phyloP scores from a whole-genome alignment of 208 protist genomes.

The Phytomonas sp. region DNA sequence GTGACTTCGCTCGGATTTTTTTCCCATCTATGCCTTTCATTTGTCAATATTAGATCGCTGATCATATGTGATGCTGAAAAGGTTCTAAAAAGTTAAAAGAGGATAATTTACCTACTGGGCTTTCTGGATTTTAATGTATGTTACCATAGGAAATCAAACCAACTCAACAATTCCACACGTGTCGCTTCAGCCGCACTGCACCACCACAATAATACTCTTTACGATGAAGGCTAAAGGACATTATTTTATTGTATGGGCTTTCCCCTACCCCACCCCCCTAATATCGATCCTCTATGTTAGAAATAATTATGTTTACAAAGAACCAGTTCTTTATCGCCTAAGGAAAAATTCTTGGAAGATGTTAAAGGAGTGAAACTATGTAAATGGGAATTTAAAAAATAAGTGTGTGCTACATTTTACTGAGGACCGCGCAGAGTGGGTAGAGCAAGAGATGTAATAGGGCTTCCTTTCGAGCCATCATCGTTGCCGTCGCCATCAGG shows the following conservation, averaged over 20 bases:
- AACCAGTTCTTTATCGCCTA: neutral
- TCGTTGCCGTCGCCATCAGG: constrained; percentile 59
- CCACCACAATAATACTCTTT: neutral
- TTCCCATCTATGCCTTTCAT: neutral
- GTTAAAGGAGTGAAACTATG: neutral
- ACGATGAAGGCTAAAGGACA: neutral
- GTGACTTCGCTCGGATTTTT: neutral
- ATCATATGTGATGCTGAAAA: neutral
- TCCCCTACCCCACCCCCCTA: neutral
- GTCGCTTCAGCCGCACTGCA: neutral
- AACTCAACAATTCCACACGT: neutral
- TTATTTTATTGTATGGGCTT: neutral
- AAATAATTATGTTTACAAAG: neutral
- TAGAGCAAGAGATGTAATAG: constrained; percentile 59
- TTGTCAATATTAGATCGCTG: neutral
- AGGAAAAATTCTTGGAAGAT: neutral
- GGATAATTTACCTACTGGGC: neutral
- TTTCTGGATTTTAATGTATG: neutral
- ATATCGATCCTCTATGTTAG: neutral
- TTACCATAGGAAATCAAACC: neutral
- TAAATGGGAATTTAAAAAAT: neutral
- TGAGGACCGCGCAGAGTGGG: constrained; percentile 43
- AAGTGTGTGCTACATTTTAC: constrained; percentile 33
- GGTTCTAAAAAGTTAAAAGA: neutral
- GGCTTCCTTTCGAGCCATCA: constrained; percentile 71